Percentiles rank a stretch among this genome's conserved stretches.
These are phyloP conservation scores for Megacollybia marginata DNA, from an alignment of 768 basidiomycete genomes.

Conservation along the genomic window DNA sequence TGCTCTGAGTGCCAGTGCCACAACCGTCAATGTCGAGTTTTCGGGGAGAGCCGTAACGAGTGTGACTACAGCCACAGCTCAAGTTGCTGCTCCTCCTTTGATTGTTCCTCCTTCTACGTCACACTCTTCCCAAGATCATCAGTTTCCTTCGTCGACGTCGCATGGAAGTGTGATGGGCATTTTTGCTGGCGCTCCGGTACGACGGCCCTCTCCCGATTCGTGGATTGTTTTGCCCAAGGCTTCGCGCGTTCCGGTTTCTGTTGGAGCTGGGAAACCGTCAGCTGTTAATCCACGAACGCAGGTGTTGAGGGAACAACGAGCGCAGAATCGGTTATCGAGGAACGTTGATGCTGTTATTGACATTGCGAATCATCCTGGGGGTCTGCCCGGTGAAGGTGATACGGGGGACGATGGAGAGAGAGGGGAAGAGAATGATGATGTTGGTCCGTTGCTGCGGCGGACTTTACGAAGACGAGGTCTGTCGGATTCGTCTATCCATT, in stretches of 20 bases:
- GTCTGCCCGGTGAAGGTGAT: constrained; percentile 10
- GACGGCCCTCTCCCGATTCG: constrained; percentile 40
- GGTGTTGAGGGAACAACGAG: not conserved
- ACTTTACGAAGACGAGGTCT: constrained; percentile 73
- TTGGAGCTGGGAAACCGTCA: no score
- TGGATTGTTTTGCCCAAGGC: constrained; percentile 64
- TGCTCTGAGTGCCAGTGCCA: constrained; percentile 79
- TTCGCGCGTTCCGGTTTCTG: constrained; percentile 19
- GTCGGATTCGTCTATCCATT: constrained; percentile 89
- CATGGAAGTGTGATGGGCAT: constrained; percentile 62
- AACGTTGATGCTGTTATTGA: constrained; percentile 79
- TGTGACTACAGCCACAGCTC: constrained; percentile 17
- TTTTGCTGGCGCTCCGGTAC: constrained; percentile 80
- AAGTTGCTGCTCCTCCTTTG: not conserved
- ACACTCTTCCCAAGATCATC: not conserved
- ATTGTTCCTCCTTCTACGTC: constrained; percentile 7
- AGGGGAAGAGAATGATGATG: constrained; percentile 19
- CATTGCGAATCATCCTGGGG: constrained; percentile 22
- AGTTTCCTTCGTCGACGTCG: not conserved
- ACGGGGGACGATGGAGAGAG: constrained; percentile 31
- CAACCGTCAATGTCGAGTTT: constrained; percentile 96
- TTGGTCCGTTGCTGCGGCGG: constrained; percentile 54
- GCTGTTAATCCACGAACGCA: no score
- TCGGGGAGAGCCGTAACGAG: constrained; percentile 54
- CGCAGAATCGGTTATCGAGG: constrained; percentile 40